A percentile compares a stretch with the other conserved stretches of the same genome.
phyloP scores from a whole-genome alignment of 2,329 filamentous ascomycete genomes.

The Metarhizium humberi region DNA sequence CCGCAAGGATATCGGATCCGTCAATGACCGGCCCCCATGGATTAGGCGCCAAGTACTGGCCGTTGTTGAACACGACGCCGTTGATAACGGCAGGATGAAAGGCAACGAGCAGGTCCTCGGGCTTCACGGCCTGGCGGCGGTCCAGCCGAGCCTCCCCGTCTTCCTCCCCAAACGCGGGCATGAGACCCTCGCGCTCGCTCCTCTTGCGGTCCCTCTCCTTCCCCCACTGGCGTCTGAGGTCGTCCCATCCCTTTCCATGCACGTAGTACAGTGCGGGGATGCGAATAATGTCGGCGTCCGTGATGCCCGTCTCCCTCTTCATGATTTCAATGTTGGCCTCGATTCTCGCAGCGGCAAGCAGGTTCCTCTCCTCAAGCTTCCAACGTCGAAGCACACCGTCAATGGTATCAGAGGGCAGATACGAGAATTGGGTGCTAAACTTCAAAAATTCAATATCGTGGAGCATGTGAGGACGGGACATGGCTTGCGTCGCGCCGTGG shows the following conservation, averaged over 20 bases:
- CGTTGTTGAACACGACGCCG: neutral
- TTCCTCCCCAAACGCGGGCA: too few relatives aligned
- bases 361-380: conserved; percentile 1
- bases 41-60: neutral
- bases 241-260: neutral
- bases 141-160: too few relatives aligned
- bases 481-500: conserved; percentile 10
- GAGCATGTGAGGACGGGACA: neutral
- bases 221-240: conserved; percentile 5
- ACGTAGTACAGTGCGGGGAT: conserved; percentile 13
- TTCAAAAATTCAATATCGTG: neutral
- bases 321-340: conserved; percentile 12
- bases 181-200: too few relatives aligned
- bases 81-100: neutral
- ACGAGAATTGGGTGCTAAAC: neutral
- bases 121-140: too few relatives aligned
- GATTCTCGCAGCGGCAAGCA: conserved; percentile 8
- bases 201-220: too few relatives aligned
- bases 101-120: neutral
- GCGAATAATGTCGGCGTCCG: conserved; percentile 12
- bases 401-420: neutral
- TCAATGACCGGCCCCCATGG: neutral
- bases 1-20: conserved; percentile 15
- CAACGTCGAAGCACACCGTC: neutral
- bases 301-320: conserved; percentile 13